These are phyloP conservation scores for Heliamphora pulchella DNA, from an alignment of 179 eudicot genomes.

Conservation along the genomic window DNA sequence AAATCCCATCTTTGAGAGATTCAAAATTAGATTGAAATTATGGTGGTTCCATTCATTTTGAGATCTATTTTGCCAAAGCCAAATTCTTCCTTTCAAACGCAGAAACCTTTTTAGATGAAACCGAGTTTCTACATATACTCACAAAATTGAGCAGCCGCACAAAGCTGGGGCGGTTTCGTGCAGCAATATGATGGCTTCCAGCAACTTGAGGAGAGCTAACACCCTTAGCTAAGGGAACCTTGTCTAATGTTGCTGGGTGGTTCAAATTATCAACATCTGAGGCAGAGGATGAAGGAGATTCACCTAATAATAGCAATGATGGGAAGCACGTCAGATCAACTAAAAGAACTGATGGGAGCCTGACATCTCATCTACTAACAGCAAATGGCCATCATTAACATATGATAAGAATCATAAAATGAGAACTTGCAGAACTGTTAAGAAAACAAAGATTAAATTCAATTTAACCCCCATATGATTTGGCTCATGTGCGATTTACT, in stretches of 20 bases:
- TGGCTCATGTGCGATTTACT: too few relatives aligned
- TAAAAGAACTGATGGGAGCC: slow-evolving; percentile 1
- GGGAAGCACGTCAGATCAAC: slow-evolving; percentile 15
- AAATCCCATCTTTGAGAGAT: not conserved
- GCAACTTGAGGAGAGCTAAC: slow-evolving; percentile 61
- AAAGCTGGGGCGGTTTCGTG: slow-evolving; percentile 57
- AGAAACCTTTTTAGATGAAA: not conserved
- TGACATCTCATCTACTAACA: not conserved
- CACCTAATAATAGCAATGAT: slow-evolving; percentile 41
- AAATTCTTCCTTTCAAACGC: not conserved
- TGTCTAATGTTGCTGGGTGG: slow-evolving; percentile 62
- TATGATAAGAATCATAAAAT: not conserved
- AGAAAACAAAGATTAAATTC: not conserved
- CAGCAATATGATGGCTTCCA: slow-evolving; percentile 61
- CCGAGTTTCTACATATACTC: slow-evolving; percentile 30
- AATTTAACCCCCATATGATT: too few relatives aligned
- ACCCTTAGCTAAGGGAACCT: slow-evolving; percentile 52
- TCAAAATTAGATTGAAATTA: not conserved
- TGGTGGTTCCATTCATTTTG: not conserved
- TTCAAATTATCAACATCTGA: slow-evolving; percentile 91
- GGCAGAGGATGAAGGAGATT: slow-evolving; percentile 96
- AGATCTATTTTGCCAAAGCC: not conserved
- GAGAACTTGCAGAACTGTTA: not conserved
- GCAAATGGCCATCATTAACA: not conserved
- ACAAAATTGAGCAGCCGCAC: slow-evolving; percentile 66